Evolutionary conservation across 139 green algal species (phyloP), one percentile per base, ranked within the genome.

Genomic region (Chlorella sp.): DNA sequence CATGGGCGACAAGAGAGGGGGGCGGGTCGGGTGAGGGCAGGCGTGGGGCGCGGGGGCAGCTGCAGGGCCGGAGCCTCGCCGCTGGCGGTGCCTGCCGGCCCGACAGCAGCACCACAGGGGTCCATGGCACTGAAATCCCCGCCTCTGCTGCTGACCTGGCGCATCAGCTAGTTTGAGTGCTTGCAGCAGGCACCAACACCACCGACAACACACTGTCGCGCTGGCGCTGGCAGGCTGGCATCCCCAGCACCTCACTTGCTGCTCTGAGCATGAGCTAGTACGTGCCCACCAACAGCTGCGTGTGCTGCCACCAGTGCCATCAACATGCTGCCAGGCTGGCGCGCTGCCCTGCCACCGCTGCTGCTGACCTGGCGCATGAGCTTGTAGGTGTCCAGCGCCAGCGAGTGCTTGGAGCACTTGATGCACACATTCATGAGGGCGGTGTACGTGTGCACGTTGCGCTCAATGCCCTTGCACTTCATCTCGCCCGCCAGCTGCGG

Each of bases 401-500:
- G 78, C 64, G 92, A 85, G 85, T 95, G 91, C 89, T 95, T 95
- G 30, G 81, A 90, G 68, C 91, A 93, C 91, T 98, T 98, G 89
- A 98, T 97, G 92, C 93, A 96, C 9, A 98, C 96, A 53, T 98
- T 98, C 96, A 98, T 98, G 5, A 98, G 94, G 18, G 96, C 96
- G 0, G 96, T 98, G 93, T 97, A 98, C 15, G 96, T 98, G 93
- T 97, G 95, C 61, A 97, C 96, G 79, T 97, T 98, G 84, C 94
- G 93, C 90, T 96, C 93, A 19, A 98, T 92, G 30, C 91, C 91
- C 14, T 93, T 90, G 19, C 78, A 30, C 37, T 93, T 92, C 96
- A 98, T 98, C 61, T 98, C 96, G 4, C 88, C 83, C 11, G 95
- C 91, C 69, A 98, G 93, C 89, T 95, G 92, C 87, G 37, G 48